Evolutionary conservation across 208 protist species (phyloP), one percentile per base, ranked within the genome.

Genomic region (Leishmania amazonensis): DNA sequence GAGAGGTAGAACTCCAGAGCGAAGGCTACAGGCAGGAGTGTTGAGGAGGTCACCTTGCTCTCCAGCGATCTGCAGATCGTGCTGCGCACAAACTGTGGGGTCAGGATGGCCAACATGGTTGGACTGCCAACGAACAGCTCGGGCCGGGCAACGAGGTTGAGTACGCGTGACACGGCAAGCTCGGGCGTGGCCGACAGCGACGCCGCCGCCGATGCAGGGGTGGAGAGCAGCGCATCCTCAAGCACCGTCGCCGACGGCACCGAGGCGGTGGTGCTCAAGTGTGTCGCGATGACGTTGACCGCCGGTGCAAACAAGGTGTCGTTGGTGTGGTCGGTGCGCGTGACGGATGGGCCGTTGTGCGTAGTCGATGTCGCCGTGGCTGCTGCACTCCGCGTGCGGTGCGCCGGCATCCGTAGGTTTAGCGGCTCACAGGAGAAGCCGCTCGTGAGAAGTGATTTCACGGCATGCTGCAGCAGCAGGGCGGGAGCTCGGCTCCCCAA

Each of bases 1-100:
- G 81, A 80, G 13, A 91, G 72, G 74, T 97, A 90, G 75, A 91
- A 92, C 73, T 85, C 83, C 3, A 97, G 85, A 53, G 87, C 86
- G 28, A 87, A 79, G 42, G 88, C 89, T 42, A 97, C 75, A n/a
- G 89, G 87, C 57, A 88, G 87, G 31, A 95, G 45, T 40, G 89
- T 73, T 3, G 82, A 24, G 54, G 85, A 82, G 51, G 85, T 51
- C 0, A 81, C 78, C 54, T 35, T 81, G 57, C 72, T 40, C n/a
- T 85, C 87, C 49, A 94, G 85, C 31, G 78, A 80, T 24, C 85
- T 68, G 53, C 85, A 85, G 31, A 94, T 68, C 7, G 81, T 85
- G 21, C 86, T 74, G 42, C 88, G 81, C 58, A 94, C 90, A 75
- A 92, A 94, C 38, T 87, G 80, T 6, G 92, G 92, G 3, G 84